Conservation (phyloP, 1,284 basidiomycete species). For the Coniophora puteana region DNA sequence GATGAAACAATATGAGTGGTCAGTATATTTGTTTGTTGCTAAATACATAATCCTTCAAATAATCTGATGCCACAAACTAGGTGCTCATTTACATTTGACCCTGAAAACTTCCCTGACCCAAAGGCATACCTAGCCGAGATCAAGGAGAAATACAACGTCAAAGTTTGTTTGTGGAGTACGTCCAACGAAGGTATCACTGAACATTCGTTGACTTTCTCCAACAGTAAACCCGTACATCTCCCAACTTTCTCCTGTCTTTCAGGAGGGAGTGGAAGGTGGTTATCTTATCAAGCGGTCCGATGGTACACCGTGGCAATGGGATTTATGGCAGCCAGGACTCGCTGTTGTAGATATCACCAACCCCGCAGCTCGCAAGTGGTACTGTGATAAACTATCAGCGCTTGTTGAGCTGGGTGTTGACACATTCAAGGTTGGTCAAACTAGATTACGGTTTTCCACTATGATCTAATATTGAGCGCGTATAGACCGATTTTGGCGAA, state of each 20-base stretch:
- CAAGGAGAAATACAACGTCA: constrained; percentile 66
- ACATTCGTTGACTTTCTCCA: constrained; percentile 1
- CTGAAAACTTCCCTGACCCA: constrained; percentile 72
- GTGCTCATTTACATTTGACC: constrained; percentile 77
- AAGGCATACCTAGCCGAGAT: constrained; percentile 62
- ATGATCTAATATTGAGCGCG: neutral
- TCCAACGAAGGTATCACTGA: constrained; percentile 8
- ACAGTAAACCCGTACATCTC: constrained; percentile 70
- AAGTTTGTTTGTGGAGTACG: constrained; percentile 74
- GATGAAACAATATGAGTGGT: constrained; percentile 81
- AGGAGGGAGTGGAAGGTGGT: constrained; percentile 61
- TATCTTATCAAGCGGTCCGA: constrained; percentile 70
- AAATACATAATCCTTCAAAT: neutral
- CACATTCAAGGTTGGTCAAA: constrained; percentile 52
- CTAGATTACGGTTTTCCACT: neutral
- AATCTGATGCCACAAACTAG: constrained; percentile 33
- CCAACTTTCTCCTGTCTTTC: constrained; percentile 66
- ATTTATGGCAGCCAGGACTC: constrained; percentile 70
- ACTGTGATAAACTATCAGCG: constrained; percentile 50
- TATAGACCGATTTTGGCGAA: constrained; percentile 67
- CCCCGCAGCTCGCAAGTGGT: constrained; percentile 67
- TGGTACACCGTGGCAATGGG: constrained; percentile 75
- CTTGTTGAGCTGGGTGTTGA: constrained; percentile 72
- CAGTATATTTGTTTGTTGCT: constrained; percentile 7
- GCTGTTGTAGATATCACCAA: constrained; percentile 74